phyloP scores from a whole-genome alignment of 257 asterid genomes.

The Hygrophila difformis region DNA sequence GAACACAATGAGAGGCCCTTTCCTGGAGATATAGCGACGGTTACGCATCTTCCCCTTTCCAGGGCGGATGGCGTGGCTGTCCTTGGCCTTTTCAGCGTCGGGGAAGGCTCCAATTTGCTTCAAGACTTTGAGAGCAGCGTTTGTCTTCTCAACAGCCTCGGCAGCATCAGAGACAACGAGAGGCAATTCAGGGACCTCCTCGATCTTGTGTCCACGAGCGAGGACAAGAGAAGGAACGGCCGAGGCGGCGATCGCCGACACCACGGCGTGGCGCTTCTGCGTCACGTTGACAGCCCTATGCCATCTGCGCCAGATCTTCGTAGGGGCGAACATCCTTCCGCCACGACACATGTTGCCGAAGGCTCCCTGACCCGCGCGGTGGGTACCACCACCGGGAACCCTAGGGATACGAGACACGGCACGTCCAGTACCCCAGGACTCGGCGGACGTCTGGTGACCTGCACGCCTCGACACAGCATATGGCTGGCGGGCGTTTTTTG shows the following conservation, averaged over 20 bases:
- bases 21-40: constrained; percentile 27
- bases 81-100: neutral
- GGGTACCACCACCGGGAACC: neutral
- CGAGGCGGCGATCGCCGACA: neutral
- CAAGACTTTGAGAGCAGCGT: neutral
- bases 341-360: neutral
- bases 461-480: neutral
- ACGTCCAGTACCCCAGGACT: neutral
- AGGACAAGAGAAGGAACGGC: neutral
- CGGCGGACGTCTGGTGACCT: neutral
- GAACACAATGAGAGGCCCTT: neutral
- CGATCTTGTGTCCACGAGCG: neutral
- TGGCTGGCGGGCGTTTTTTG: neutral
- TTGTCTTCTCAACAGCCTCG: neutral
- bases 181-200: neutral
- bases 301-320: neutral
- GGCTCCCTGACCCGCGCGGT: neutral
- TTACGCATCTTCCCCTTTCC: constrained; percentile 41
- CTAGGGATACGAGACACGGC: neutral
- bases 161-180: neutral
- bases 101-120: neutral
- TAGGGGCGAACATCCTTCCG: neutral
- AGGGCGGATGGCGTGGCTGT: constrained; percentile 23
- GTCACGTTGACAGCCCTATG: neutral
- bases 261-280: neutral